phyloP scores from a whole-genome alignment of 2,329 filamentous ascomycete genomes.

The Acrocalymma vagum region DNA sequence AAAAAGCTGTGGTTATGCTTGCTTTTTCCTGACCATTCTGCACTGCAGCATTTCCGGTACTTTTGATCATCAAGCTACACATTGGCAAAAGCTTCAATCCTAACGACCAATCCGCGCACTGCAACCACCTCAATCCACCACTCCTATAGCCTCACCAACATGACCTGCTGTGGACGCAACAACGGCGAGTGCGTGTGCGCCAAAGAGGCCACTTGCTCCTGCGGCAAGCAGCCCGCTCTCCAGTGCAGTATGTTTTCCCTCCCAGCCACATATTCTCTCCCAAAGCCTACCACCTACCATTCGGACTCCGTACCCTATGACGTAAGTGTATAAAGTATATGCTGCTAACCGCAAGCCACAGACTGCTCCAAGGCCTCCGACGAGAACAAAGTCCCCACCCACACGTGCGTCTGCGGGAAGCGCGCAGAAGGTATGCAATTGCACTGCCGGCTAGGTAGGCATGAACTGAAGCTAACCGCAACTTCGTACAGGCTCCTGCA shows the following conservation, averaged over 20 bases:
- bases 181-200: conserved; percentile 65
- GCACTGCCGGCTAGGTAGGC: background rate
- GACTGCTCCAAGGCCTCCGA: conserved; percentile 75
- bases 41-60: background rate
- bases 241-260: conserved; percentile 68
- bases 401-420: conserved; percentile 79
- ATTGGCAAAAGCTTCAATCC: background rate
- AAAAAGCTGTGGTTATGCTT: conserved; percentile 3
- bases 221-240: conserved; percentile 86
- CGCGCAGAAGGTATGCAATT: conserved; percentile 71
- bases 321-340: conserved; percentile 6
- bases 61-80: no score
- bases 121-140: conserved; percentile 11
- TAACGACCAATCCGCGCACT: no score
- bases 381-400: conserved; percentile 78
- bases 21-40: conserved; percentile 2
- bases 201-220: conserved; percentile 77
- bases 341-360: conserved; percentile 26
- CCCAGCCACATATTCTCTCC: conserved; percentile 13
- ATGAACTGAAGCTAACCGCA: conserved; percentile 9
- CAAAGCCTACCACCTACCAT: conserved; percentile 6
- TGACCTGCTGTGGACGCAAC: conserved; percentile 68
- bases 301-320: no score
- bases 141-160: conserved; percentile 34
- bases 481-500: conserved; percentile 64